phyloP scores from a whole-genome alignment of 176 grass and related monocot species.

The Lolium rigidum region DNA sequence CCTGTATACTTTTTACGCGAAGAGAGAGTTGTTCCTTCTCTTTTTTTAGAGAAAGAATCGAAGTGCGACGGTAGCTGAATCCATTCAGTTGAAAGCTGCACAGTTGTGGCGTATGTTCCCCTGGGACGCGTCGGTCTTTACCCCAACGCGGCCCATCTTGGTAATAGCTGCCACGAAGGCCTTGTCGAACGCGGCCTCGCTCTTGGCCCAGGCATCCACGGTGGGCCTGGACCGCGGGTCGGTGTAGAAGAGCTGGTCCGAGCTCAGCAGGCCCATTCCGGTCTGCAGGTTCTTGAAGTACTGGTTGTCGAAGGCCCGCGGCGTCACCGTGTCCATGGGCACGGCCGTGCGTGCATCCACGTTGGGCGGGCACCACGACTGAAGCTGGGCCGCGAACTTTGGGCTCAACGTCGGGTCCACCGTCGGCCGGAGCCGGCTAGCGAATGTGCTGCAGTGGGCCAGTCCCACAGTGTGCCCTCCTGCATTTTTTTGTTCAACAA shows the following conservation, averaged over 20 bases:
- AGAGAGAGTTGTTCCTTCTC: neutral
- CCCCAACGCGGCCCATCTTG: slow-evolving; percentile 69
- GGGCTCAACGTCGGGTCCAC: slow-evolving; percentile 57
- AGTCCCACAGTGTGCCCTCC: slow-evolving; percentile 72
- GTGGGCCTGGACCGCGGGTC: slow-evolving; percentile 57
- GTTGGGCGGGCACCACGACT: slow-evolving; percentile 55
- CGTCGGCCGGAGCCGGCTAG: slow-evolving; percentile 33
- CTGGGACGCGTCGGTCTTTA: slow-evolving; percentile 51
- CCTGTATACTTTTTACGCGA: neutral
- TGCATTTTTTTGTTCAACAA: neutral
- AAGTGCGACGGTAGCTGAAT: neutral
- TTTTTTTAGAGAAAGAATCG: neutral
- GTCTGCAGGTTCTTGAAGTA: slow-evolving; percentile 80
- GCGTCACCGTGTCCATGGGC: slow-evolving; percentile 54
- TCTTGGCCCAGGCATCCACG: slow-evolving; percentile 60
- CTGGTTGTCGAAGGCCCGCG: slow-evolving; percentile 71
- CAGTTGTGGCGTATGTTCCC: slow-evolving; percentile 74
- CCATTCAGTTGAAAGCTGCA: slow-evolving; percentile 60
- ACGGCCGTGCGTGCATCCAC: slow-evolving; percentile 66
- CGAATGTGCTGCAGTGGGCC: slow-evolving; percentile 69
- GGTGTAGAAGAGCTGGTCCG: slow-evolving; percentile 67
- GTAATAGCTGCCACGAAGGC: slow-evolving; percentile 60
- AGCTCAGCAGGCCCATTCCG: slow-evolving; percentile 65
- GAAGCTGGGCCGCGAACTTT: slow-evolving; percentile 46
- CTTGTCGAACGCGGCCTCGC: slow-evolving; percentile 43